Evolutionary conservation across 108 stramenopile genomes (phyloP).

Genomic region (Phaeodactylum tricornutum): DNA sequence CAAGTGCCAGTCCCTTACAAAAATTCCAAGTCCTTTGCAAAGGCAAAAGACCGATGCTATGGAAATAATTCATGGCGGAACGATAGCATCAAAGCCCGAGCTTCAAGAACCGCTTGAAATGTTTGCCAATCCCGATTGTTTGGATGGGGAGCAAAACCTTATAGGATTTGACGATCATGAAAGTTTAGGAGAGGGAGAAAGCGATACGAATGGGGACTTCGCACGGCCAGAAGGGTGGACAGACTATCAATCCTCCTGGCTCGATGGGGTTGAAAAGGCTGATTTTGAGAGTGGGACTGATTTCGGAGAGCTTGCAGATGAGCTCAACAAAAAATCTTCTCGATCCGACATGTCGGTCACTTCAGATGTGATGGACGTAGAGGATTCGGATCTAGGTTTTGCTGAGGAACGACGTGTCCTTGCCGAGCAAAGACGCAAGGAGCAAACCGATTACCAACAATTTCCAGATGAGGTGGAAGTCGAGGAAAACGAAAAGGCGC

Average conservation of each 20-base stretch:
- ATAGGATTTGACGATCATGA: constrained; percentile 89
- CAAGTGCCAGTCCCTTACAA: constrained; percentile 37
- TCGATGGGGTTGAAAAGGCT: constrained; percentile 73
- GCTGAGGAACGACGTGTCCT: constrained; percentile 47
- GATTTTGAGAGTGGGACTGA: constrained; percentile 50
- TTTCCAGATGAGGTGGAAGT: constrained; percentile 98
- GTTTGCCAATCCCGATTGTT: constrained; percentile 87
- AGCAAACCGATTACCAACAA: constrained; percentile 76
- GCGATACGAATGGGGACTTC: constrained; percentile 23
- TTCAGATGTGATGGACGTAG: constrained; percentile 57
- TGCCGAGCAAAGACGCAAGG: constrained; percentile 56
- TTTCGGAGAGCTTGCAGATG: constrained; percentile 70
- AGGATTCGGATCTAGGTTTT: constrained; percentile 19
- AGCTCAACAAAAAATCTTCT: constrained; percentile 60
- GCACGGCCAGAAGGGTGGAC: constrained; percentile 86
- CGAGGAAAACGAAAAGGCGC: constrained; percentile 75
- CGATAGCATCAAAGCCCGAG: constrained; percentile 1
- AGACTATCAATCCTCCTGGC: constrained; percentile 94
- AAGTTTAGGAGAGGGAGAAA: constrained; percentile 36
- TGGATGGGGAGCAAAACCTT: constrained; percentile 98
- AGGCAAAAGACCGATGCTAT: constrained; percentile 15
- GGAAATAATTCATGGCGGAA: constrained; percentile 3
- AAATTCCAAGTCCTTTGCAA: constrained; percentile 18
- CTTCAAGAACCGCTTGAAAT: constrained; percentile 63
- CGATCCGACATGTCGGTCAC: constrained; percentile 21